phyloP scores from a whole-genome alignment of 805 yeast species.

The Lachancea thermotolerans region DNA sequence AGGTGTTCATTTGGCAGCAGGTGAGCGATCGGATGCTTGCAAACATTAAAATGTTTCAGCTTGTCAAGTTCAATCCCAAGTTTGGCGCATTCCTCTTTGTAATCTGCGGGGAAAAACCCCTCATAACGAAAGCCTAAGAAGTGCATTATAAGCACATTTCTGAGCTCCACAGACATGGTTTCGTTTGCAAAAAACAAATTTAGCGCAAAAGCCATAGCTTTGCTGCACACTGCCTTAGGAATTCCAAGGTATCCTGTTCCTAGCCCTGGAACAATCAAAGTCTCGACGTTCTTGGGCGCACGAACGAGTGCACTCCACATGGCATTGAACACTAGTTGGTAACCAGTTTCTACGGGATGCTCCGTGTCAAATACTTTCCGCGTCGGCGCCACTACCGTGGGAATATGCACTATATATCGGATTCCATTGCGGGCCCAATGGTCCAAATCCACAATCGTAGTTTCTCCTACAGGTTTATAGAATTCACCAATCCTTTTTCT shows the following conservation, averaged over 20 bases:
- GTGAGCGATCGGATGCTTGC: conserved; percentile 14
- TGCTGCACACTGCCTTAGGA: conserved; percentile 22
- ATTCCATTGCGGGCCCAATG: conserved; percentile 12
- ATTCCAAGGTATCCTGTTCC: conserved; percentile 31
- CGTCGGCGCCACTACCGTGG: conserved; percentile 28
- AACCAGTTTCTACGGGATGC: conserved; percentile 19
- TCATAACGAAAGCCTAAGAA: conserved; percentile 20
- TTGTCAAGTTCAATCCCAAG: conserved; percentile 14
- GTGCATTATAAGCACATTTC: conserved; percentile 24
- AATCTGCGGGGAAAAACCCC: conserved; percentile 16
- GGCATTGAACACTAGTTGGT: conserved; percentile 25
- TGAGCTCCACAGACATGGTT: conserved; percentile 17
- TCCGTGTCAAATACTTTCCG: conserved; percentile 12
- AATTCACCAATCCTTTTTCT: conserved; percentile 16
- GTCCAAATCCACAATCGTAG: conserved; percentile 18
- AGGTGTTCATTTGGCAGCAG: conserved; percentile 7
- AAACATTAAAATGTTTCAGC: conserved; percentile 15
- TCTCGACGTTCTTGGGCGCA: conserved; percentile 18
- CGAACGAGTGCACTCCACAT: conserved; percentile 23
- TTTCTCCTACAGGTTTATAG: conserved; percentile 25
- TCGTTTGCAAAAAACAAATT: conserved; percentile 16
- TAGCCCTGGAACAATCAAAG: conserved; percentile 27
- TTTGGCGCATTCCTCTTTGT: conserved; percentile 16
- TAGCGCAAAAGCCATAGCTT: conserved; percentile 28
- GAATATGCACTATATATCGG: conserved; percentile 26